Percentiles rank a stretch among this genome's conserved stretches.
Evolutionary conservation across 2,329 filamentous ascomycete species (phyloP).

Genomic region (Arthrinium phaeospermum): DNA sequence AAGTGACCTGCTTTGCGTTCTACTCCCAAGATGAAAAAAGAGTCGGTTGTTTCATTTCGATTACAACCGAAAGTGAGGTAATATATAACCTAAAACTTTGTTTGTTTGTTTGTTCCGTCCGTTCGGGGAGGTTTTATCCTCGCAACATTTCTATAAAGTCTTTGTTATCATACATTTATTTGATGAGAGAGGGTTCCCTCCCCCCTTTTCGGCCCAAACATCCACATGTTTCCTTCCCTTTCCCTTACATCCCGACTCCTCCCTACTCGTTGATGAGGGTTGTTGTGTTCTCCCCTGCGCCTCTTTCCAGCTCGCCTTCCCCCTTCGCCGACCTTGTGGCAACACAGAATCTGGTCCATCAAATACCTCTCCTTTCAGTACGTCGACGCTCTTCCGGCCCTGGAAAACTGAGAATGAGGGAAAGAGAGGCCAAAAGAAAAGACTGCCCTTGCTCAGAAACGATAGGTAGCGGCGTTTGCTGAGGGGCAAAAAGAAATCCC

Average conservation of each 20-base stretch:
- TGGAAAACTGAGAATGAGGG: neutral
- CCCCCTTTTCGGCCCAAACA: neutral
- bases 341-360: neutral
- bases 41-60: neutral
- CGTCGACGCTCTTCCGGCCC: neutral
- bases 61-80: neutral
- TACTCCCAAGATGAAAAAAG: neutral
- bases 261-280: neutral
- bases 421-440: too few relatives aligned
- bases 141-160: constrained; percentile 4
- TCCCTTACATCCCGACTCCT: neutral
- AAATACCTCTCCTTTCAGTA: neutral
- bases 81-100: neutral
- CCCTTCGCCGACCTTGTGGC: neutral
- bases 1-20: neutral
- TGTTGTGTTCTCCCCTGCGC: neutral
- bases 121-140: neutral
- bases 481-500: neutral
- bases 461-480: neutral
- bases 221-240: neutral
- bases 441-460: neutral
- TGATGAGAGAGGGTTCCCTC: neutral
- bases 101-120: neutral
- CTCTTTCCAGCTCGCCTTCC: neutral
- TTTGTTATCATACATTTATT: constrained; percentile 17